Conservation (phyloP, 2,329 filamentous ascomycete genomes). For the Colletotrichum trifolii region DNA sequence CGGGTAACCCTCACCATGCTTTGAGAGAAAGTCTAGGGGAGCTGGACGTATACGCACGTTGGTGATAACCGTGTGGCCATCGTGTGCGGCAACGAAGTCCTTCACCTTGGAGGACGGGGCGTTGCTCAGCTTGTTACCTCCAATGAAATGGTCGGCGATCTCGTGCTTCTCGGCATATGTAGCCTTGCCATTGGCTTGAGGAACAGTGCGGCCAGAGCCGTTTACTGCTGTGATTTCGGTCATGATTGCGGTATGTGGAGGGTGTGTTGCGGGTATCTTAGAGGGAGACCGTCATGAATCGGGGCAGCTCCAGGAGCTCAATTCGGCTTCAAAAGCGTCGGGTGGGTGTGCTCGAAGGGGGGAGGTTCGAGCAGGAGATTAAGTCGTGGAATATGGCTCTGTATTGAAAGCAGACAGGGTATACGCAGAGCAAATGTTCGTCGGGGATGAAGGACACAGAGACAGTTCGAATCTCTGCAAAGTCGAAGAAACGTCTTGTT, state of each 20-base stretch:
- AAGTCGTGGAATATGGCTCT: slow-evolving; percentile 29
- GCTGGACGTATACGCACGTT: slow-evolving; percentile 72
- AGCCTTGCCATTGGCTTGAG: slow-evolving; percentile 66
- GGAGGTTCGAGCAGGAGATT: slow-evolving; percentile 35
- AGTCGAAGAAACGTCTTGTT: slow-evolving; percentile 19
- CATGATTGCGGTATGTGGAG: slow-evolving; percentile 52
- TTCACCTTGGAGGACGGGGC: slow-evolving; percentile 89
- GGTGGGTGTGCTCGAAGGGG: slow-evolving; percentile 28
- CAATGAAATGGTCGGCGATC: slow-evolving; percentile 93
- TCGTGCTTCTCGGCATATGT: slow-evolving; percentile 85
- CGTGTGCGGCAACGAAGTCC: slow-evolving; percentile 90
- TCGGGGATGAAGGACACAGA: slow-evolving; percentile 34
- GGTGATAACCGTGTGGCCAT: slow-evolving; percentile 97
- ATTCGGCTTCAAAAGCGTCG: slow-evolving; percentile 8
- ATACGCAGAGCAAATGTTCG: slow-evolving; percentile 29
- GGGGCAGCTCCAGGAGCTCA: slow-evolving; percentile 32
- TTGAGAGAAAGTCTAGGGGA: neutral
- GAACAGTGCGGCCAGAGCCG: slow-evolving; percentile 60
- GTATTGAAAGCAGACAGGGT: slow-evolving; percentile 29
- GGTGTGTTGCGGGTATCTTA: slow-evolving; percentile 35
- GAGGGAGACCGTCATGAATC: slow-evolving; percentile 37
- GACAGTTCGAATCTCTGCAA: slow-evolving; percentile 32
- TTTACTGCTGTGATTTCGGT: slow-evolving; percentile 57
- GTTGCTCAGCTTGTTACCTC: slow-evolving; percentile 86
- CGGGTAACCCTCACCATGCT: neutral